phyloP scores from a whole-genome alignment of 495 filamentous ascomycete genomes.

The Podospora pseudoanserina region DNA sequence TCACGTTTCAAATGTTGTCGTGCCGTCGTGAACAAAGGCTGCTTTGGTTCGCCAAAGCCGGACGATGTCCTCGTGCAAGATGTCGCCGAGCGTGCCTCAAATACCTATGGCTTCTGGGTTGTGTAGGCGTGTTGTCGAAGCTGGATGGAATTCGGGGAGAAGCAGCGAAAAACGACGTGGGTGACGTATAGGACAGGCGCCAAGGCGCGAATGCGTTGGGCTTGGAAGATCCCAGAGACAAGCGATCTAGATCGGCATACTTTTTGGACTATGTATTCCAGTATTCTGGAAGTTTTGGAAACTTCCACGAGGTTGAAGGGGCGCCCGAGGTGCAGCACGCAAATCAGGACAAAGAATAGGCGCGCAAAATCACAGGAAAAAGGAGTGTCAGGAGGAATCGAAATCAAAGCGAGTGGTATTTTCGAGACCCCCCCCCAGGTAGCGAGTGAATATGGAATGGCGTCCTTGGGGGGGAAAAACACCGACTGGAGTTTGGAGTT shows the following conservation, averaged over 20 bases:
- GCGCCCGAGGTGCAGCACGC: conserved; percentile 1
- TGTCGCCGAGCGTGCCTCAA: neutral
- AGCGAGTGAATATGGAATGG: neutral
- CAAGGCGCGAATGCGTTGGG: neutral
- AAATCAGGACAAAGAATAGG: conserved; percentile 1
- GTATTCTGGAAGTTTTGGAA: neutral
- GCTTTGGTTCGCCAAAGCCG: neutral
- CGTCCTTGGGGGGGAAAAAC: neutral
- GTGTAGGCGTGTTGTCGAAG: neutral
- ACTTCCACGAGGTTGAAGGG: neutral
- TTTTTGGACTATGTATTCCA: neutral
- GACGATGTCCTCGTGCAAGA: neutral
- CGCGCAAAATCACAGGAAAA: neutral
- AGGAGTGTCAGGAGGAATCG: conserved; percentile 18
- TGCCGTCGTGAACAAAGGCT: neutral
- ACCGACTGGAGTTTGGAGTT: neutral
- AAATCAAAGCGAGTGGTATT: conserved; percentile 12
- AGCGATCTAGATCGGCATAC: conserved; percentile 5
- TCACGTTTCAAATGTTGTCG: neutral
- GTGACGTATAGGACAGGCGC: neutral
- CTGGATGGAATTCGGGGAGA: neutral
- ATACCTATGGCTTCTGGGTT: too few species aligned
- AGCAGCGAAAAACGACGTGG: neutral
- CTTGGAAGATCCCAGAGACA: neutral
- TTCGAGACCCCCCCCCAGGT: conserved; percentile 1